Base-by-base conservation (phyloP, 345 rosid genomes). In the Melaleuca alternifolia region DNA sequence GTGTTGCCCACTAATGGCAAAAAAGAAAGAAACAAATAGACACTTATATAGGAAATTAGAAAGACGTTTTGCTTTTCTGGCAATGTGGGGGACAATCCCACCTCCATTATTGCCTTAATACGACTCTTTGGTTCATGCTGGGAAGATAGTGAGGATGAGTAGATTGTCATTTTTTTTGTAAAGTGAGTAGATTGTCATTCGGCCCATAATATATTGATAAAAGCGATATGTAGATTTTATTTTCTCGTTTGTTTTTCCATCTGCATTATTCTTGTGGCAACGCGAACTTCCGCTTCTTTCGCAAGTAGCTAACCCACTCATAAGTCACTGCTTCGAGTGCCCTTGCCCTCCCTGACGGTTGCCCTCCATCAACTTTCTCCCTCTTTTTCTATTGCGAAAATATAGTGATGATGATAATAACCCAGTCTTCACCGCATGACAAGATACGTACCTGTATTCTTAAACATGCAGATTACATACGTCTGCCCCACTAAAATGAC, bases 151-250 rank as follows among this genome's bases (percentile, higher is more conserved):
- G 92, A 86, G 56, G 86, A 87, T 93, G 93, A 92, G 87, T 91
- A 89, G 94, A 92, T 30, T 53, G 87, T 85, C 93, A 91, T 87
- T 65, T n/a, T n/a, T n/a, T n/a, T n/a, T n/a, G n/a, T n/a, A n/a
- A n/a, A n/a, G n/a, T 93, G 93, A 92, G 87, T 91, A 89, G 94
- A 92, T 30, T 53, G 87, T 85, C 93, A 91, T 87, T 65, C 79
- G 46, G 12, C 24, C 21, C 41, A 12, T 1, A 5, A 8, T 26
- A 54, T 23, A 2, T 54, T 8, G 23, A 6, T 20, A 6, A 21
- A 54, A 33, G 79, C 79, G 33, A 65, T 28, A 28, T 20, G 76
- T 0, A 0, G 41, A 15, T 28, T 15, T 28, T 6, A 41, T 62
- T n/a, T 0, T 12, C 8, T 59, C 7, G 28, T 82, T 24, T 48